Conservation (phyloP, 2,329 filamentous ascomycete species). For the Colletotrichum eleusines region DNA sequence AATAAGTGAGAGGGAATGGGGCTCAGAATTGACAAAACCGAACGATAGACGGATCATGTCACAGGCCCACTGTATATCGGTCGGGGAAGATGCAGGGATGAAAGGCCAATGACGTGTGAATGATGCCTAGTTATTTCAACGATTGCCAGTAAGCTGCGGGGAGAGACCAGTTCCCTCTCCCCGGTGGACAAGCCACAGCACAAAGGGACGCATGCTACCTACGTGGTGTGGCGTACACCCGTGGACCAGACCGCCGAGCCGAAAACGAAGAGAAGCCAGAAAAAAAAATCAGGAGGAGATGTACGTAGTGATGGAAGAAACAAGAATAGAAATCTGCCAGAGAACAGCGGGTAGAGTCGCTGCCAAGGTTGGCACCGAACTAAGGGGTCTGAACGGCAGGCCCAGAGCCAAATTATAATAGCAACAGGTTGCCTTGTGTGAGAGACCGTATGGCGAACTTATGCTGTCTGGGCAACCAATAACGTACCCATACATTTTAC, state of each 20-base stretch:
- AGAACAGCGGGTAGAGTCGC: neutral
- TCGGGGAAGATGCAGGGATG: constrained; percentile 22
- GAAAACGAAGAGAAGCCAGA: neutral
- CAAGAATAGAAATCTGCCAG: neutral
- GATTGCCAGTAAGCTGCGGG: neutral
- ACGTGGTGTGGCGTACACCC: neutral
- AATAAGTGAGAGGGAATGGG: neutral
- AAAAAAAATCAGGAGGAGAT: neutral
- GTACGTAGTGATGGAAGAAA: neutral
- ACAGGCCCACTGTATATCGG: neutral
- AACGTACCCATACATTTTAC: neutral
- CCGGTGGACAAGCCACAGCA: neutral
- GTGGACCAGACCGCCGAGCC: neutral
- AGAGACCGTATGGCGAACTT: neutral
- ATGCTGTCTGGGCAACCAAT: neutral
- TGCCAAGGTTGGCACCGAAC: neutral
- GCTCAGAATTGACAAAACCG: neutral
- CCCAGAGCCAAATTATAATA: neutral
- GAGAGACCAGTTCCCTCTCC: neutral
- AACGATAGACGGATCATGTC: neutral
- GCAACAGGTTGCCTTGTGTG: no score
- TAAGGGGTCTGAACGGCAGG: constrained; percentile 1
- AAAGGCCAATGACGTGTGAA: constrained; percentile 25
- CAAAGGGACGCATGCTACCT: neutral
- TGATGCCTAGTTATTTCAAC: constrained; percentile 3